These are phyloP conservation scores for Exophiala bonariae DNA, from an alignment of 2,329 filamentous ascomycete genomes.

Conservation along the genomic window DNA sequence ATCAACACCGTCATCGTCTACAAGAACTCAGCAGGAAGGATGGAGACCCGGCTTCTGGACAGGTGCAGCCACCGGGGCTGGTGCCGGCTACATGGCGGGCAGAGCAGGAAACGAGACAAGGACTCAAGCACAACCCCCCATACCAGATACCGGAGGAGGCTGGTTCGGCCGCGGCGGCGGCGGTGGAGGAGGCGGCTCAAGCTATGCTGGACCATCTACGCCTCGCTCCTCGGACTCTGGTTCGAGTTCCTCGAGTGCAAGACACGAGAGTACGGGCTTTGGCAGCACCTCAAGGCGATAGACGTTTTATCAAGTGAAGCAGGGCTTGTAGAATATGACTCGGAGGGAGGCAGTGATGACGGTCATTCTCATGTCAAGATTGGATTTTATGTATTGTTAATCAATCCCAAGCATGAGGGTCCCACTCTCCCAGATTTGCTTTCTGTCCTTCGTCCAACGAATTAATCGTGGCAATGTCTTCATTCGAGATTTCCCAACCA, in stretches of 20 bases:
- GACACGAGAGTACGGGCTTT: constrained; percentile 45
- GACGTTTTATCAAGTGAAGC: no score
- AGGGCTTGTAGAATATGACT: no score
- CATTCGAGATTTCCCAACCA: constrained; percentile 31
- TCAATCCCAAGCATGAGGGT: constrained; percentile 19
- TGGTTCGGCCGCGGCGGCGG: constrained; percentile 24
- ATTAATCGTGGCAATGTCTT: constrained; percentile 60
- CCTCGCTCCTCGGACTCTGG: constrained; percentile 18
- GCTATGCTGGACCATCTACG: constrained; percentile 30
- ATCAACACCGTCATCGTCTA: constrained; percentile 8
- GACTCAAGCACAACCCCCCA: constrained; percentile 19
- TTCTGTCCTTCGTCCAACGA: constrained; percentile 58
- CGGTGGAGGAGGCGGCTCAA: no score
- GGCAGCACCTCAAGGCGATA: constrained; percentile 45
- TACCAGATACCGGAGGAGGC: constrained; percentile 5
- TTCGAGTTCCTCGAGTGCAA: constrained; percentile 27
- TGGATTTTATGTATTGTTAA: no score
- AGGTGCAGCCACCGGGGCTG: constrained; percentile 42
- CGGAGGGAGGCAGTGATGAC: no score
- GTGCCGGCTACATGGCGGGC: constrained; percentile 43
- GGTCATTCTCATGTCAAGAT: no score
- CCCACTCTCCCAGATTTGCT: constrained; percentile 38
- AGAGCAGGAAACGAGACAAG: constrained; percentile 30
- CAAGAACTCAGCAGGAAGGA: constrained; percentile 25
- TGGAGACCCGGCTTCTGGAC: constrained; percentile 52